Evolutionary conservation across 768 basidiomycete species (phyloP).

Genomic region (Kwoniella sp.): DNA sequence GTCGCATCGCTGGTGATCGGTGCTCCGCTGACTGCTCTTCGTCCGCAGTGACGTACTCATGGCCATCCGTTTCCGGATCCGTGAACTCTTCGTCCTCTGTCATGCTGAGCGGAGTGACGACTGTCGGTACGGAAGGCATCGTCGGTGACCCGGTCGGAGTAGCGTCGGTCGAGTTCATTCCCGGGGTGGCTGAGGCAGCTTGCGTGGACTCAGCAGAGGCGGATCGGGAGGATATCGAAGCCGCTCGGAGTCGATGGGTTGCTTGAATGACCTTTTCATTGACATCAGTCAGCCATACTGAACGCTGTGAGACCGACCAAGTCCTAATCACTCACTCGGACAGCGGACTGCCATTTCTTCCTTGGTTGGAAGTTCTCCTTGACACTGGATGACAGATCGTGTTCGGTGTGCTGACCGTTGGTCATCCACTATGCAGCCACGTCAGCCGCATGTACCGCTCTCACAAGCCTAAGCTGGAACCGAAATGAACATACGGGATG

Average conservation of each 20-base stretch:
- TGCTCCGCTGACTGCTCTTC: slow-evolving; percentile 13
- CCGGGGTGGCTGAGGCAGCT: neutral
- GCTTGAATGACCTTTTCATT: slow-evolving; percentile 36
- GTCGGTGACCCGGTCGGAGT: slow-evolving; percentile 1
- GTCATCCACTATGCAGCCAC: slow-evolving; percentile 74
- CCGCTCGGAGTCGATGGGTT: slow-evolving; percentile 33
- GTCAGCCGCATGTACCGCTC: too few relatives aligned
- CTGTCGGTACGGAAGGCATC: neutral
- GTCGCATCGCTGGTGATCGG: neutral
- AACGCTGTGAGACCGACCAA: neutral
- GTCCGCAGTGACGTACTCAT: slow-evolving; percentile 26
- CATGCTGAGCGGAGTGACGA: slow-evolving; percentile 30
- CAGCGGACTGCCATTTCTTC: slow-evolving; percentile 27
- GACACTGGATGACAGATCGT: slow-evolving; percentile 68
- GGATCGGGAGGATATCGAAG: slow-evolving; percentile 18
- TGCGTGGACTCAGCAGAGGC: neutral
- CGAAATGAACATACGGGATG: slow-evolving; percentile 57
- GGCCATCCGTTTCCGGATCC: neutral
- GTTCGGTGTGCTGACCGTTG: slow-evolving; percentile 62
- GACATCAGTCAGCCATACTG: too few relatives aligned
- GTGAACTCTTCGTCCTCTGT: slow-evolving; percentile 27
- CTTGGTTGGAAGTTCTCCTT: slow-evolving; percentile 65
- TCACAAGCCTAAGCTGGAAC: too few relatives aligned
- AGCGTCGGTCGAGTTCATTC: neutral
- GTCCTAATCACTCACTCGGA: slow-evolving; percentile 37